Percentiles rank a stretch among this genome's conserved stretches.
These are phyloP conservation scores for Pyrenula aspistea DNA, from an alignment of 495 filamentous ascomycete species.

Conservation along the genomic window DNA sequence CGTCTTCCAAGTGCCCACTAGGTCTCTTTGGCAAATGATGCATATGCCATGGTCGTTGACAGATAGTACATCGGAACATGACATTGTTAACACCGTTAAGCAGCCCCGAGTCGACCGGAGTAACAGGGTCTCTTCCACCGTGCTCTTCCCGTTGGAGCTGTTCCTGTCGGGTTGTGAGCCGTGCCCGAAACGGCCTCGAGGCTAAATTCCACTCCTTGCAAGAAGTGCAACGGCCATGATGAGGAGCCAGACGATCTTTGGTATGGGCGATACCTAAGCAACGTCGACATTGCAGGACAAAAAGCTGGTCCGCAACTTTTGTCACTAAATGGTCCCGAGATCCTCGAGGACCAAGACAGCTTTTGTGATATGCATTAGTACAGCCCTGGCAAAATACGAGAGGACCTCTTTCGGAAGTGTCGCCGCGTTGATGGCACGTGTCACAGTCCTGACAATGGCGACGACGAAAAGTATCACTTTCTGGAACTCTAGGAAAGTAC, in stretches of 20 bases:
- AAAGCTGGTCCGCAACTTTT: constrained; percentile 65
- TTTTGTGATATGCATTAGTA: constrained; percentile 65
- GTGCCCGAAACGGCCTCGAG: constrained; percentile 55
- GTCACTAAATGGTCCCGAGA: constrained; percentile 81
- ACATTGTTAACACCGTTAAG: constrained; percentile 67
- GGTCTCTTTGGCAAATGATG: constrained; percentile 53
- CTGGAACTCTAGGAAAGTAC: constrained; percentile 42
- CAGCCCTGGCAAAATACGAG: constrained; percentile 89
- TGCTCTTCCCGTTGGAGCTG: constrained; percentile 70
- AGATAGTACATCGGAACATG: constrained; percentile 69
- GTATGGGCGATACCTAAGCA: constrained; percentile 57
- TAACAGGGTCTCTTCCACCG: constrained; percentile 64
- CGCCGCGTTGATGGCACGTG: constrained; percentile 46
- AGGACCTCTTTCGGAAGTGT: constrained; percentile 40
- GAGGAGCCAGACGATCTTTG: constrained; percentile 57
- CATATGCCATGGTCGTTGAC: constrained; percentile 71
- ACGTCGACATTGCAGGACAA: constrained; percentile 80
- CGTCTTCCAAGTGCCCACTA: background rate
- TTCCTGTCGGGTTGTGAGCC: constrained; percentile 64
- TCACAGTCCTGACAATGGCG: constrained; percentile 63
- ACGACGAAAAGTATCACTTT: constrained; percentile 46
- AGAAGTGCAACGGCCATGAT: constrained; percentile 53
- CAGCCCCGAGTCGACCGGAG: constrained; percentile 40
- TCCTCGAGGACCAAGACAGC: constrained; percentile 64
- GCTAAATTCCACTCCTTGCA: constrained; percentile 52